Conservation (phyloP, 495 filamentous ascomycete genomes). For the Penicillium dipodomyicola region DNA sequence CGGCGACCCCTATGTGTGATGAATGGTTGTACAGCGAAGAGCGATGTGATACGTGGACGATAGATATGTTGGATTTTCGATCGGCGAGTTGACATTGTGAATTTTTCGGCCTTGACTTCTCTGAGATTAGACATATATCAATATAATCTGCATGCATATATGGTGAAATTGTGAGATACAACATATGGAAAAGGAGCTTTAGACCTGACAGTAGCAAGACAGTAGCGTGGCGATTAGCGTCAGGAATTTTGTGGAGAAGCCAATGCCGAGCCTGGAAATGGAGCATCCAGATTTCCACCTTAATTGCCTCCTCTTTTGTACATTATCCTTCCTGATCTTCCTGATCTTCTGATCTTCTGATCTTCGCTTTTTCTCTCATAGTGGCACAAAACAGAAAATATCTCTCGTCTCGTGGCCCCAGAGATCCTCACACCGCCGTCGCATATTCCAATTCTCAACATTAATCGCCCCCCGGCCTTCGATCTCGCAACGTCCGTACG, state of each 20-base stretch:
- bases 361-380: not conserved
- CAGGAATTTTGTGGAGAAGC: conserved; percentile 14
- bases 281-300: conserved; percentile 21
- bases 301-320: conserved; percentile 8
- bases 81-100: conserved; percentile 10
- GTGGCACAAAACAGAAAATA: not conserved
- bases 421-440: not conserved
- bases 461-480: conserved; percentile 10
- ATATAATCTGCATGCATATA: conserved; percentile 23
- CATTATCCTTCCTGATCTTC: not conserved
- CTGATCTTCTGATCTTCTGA: not conserved
- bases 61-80: conserved; percentile 16
- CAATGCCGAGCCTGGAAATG: conserved; percentile 16
- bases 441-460: conserved; percentile 9
- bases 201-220: not conserved
- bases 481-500: conserved; percentile 11
- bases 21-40: conserved; percentile 7
- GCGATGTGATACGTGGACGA: conserved; percentile 6
- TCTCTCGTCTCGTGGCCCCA: not conserved
- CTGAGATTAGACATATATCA: conserved; percentile 24
- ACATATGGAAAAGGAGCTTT: not conserved
- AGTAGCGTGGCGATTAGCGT: not conserved
- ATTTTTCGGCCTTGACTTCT: conserved; percentile 18
- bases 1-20: not conserved
- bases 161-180: conserved; percentile 4